These are phyloP conservation scores for Avena atlantica DNA, from an alignment of 176 grass and related monocot species.

Conservation along the genomic window DNA sequence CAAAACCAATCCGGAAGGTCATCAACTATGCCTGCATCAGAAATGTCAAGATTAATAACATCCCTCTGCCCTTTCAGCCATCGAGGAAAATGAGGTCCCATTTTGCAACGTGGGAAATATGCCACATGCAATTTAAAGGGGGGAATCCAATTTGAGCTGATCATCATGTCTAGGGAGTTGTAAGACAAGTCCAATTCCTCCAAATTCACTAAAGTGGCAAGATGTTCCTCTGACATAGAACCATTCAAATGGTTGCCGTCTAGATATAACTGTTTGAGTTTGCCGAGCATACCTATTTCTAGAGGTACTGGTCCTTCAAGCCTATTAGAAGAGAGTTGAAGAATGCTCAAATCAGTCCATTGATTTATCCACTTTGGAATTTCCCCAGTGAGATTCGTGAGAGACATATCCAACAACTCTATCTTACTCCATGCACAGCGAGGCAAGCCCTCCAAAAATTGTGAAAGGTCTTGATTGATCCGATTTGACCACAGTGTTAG, in stretches of 20 bases:
- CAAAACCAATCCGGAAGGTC: background rate
- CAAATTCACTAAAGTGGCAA: background rate
- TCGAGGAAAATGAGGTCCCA: background rate
- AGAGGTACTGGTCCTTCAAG: background rate
- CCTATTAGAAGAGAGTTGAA: slow-evolving; percentile 14
- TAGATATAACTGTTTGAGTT: background rate
- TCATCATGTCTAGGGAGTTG: background rate
- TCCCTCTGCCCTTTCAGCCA: background rate
- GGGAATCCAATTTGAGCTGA: background rate
- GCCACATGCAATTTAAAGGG: background rate
- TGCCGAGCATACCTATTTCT: background rate
- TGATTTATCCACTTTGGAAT: slow-evolving; percentile 20
- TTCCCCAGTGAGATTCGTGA: background rate
- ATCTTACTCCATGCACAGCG: background rate
- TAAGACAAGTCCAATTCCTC: background rate
- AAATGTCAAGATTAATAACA: background rate
- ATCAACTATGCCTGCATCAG: slow-evolving; percentile 13
- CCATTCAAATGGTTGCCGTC: background rate
- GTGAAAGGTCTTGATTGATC: slow-evolving; percentile 2
- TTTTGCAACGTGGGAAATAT: background rate
- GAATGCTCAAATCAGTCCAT: background rate
- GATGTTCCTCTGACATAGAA: background rate
- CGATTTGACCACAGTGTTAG: background rate
- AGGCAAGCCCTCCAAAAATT: background rate
- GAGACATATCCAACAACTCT: background rate